Evolutionary conservation across 108 stramenopile species (phyloP).

Genomic region (Fistulifera pelliculosa): DNA sequence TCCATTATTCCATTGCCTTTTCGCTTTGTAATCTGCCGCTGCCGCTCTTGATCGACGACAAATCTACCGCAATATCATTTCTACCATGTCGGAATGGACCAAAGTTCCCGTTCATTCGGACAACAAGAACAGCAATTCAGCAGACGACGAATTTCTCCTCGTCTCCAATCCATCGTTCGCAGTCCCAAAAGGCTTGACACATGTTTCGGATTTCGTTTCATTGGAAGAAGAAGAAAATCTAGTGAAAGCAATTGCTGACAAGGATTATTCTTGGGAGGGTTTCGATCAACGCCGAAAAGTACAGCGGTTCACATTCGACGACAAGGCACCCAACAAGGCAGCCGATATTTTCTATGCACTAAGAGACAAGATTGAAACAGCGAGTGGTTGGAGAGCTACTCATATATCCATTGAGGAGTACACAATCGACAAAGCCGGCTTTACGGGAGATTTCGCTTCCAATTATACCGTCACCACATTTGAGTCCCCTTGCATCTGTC

Average conservation of each 20-base stretch:
- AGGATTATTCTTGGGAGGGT: constrained; percentile 36
- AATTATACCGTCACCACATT: constrained; percentile 28
- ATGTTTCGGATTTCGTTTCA: not conserved
- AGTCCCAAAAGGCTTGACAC: constrained; percentile 2
- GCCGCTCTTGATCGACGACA: too few species aligned
- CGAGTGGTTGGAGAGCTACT: not conserved
- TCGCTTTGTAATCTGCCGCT: too few species aligned
- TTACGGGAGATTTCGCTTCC: constrained; percentile 1
- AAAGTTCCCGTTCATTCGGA: too few species aligned
- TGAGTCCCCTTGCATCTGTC: constrained; percentile 13
- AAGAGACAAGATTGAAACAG: not conserved
- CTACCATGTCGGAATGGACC: too few species aligned
- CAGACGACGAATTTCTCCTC: not conserved
- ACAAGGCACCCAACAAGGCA: constrained; percentile 2
- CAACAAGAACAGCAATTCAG: too few species aligned
- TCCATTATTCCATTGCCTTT: too few species aligned
- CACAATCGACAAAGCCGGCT: constrained; percentile 13
- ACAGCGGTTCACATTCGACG: constrained; percentile 28
- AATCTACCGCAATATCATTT: too few species aligned
- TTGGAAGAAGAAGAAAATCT: not conserved
- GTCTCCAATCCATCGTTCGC: constrained; percentile 12
- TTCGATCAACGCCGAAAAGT: constrained; percentile 58
- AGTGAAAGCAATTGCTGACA: constrained; percentile 2
- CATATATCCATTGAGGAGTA: constrained; percentile 21
- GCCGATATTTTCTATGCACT: not conserved